These are phyloP conservation scores for Hypoxylon cercidicola DNA, from an alignment of 495 filamentous ascomycete genomes.

Conservation along the genomic window DNA sequence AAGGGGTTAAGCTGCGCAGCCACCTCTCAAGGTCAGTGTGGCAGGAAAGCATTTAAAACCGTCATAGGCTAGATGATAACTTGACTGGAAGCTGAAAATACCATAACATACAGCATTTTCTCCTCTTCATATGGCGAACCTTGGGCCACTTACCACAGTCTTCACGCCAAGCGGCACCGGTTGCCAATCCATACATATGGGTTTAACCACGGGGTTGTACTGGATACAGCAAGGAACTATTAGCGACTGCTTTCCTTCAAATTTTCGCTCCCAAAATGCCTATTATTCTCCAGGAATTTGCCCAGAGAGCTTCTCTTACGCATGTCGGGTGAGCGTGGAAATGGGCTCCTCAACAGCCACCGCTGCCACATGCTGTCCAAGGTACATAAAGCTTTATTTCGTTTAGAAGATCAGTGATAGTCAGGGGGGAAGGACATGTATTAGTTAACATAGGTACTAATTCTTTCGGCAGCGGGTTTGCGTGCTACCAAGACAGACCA, in stretches of 20 bases:
- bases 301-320: background rate
- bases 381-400: background rate
- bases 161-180: slow-evolving; percentile 2
- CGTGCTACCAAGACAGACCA: background rate
- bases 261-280: background rate
- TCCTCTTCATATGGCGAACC: slow-evolving; percentile 5
- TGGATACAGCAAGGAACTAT: slow-evolving; percentile 7
- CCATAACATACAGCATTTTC: too few species aligned
- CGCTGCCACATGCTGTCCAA: slow-evolving; percentile 8
- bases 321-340: background rate
- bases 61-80: too few species aligned
- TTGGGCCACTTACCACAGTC: slow-evolving; percentile 1
- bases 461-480: background rate
- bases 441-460: too few species aligned
- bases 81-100: too few species aligned
- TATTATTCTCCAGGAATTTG: slow-evolving; percentile 7
- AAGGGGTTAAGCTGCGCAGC: too few species aligned
- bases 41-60: too few species aligned
- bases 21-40: too few species aligned
- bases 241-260: slow-evolving; percentile 1
- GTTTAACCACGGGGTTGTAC: too few species aligned
- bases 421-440: too few species aligned
- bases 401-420: background rate
- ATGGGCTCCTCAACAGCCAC: background rate
- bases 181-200: slow-evolving; percentile 8